phyloP scores from a whole-genome alignment of 345 rosid species.

The Citrus trifoliata region DNA sequence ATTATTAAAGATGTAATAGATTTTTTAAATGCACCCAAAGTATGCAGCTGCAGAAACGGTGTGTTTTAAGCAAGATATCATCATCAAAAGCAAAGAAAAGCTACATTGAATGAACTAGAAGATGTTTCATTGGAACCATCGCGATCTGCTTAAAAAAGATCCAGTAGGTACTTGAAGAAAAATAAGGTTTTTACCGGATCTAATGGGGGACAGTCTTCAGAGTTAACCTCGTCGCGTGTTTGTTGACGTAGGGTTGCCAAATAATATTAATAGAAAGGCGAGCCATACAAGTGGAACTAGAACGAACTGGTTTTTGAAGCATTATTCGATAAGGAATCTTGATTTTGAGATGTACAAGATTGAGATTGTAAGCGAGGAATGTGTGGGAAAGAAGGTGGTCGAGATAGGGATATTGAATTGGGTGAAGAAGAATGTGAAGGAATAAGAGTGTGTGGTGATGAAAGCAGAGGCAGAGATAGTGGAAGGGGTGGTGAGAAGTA shows the following conservation, averaged over 20 bases:
- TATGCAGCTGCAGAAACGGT: slow-evolving; percentile 23
- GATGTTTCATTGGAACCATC: slow-evolving; percentile 84
- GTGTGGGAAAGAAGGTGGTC: background rate
- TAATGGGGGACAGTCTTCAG: slow-evolving; percentile 53
- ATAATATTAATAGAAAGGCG: slow-evolving; percentile 4
- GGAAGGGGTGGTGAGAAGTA: slow-evolving; percentile 66
- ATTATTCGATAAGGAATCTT: slow-evolving; percentile 66
- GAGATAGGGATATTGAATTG: slow-evolving; percentile 60
- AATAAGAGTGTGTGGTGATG: slow-evolving; percentile 75
- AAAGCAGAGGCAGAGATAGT: slow-evolving; percentile 77
- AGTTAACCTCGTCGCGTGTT: slow-evolving; percentile 64
- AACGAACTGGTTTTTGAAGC: slow-evolving; percentile 55
- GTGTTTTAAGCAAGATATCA: slow-evolving; percentile 25
- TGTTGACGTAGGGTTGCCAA: slow-evolving; percentile 55
- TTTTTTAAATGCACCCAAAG: background rate
- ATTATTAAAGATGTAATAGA: no score
- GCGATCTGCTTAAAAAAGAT: slow-evolving; percentile 55
- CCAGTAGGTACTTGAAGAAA: slow-evolving; percentile 50
- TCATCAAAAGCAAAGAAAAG: slow-evolving; percentile 39
- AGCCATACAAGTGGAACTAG: background rate
- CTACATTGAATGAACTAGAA: slow-evolving; percentile 58
- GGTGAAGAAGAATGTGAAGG: slow-evolving; percentile 61
- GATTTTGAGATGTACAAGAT: slow-evolving; percentile 71
- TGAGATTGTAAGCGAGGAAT: slow-evolving; percentile 37
- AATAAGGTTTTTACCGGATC: slow-evolving; percentile 55